These are phyloP conservation scores for Albifimbria verrucaria DNA, from an alignment of 2,329 filamentous ascomycete genomes.

Conservation along the genomic window DNA sequence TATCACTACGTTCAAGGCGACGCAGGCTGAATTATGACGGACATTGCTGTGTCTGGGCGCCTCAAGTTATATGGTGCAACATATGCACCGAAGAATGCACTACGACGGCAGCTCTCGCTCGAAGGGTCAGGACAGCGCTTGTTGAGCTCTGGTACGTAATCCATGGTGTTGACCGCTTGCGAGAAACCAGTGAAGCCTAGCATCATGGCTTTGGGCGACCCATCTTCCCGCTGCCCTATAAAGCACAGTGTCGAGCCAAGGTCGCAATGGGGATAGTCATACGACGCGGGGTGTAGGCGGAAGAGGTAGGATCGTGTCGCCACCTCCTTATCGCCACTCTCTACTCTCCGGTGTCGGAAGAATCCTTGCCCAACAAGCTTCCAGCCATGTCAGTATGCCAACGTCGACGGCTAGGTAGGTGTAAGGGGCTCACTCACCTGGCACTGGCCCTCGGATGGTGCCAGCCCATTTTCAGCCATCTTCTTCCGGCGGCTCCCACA, in stretches of 20 bases:
- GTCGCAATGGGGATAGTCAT: neutral
- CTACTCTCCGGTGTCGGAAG: too few relatives aligned
- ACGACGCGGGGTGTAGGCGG: neutral
- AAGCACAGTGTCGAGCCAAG: neutral
- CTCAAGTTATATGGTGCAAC: too few relatives aligned
- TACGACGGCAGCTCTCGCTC: neutral
- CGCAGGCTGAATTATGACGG: too few relatives aligned
- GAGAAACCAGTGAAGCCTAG: neutral
- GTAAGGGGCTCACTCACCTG: neutral
- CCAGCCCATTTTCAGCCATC: conserved; percentile 1
- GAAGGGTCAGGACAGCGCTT: neutral
- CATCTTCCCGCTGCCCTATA: neutral
- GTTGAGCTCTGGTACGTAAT: neutral
- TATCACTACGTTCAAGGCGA: too few relatives aligned
- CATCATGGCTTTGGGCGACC: neutral
- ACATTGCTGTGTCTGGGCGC: too few relatives aligned
- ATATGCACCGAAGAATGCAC: neutral
- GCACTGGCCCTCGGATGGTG: neutral
- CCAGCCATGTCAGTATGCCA: conserved; percentile 13
- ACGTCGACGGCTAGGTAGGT: conserved; percentile 11
- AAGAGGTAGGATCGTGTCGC: neutral
- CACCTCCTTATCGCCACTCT: neutral
- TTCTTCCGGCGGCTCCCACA: neutral
- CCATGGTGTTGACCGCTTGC: neutral
- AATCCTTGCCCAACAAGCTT: neutral